These are phyloP conservation scores for Penicillium oxalicum DNA, from an alignment of 2,329 filamentous ascomycete species.

Conservation along the genomic window DNA sequence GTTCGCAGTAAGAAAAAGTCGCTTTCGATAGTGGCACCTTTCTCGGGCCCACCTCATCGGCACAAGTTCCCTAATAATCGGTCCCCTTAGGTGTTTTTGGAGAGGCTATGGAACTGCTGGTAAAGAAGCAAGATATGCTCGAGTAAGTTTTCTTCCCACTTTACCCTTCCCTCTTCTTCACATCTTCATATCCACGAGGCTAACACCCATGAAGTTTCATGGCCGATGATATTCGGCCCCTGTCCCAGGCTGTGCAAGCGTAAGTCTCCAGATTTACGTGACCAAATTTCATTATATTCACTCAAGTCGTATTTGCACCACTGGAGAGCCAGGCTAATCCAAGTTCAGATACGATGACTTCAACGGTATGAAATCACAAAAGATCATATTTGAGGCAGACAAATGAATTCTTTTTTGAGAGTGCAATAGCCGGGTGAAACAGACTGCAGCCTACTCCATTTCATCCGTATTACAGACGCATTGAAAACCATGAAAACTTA, in stretches of 20 bases:
- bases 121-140: slow-evolving; percentile 58
- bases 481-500: no score
- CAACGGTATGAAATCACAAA: slow-evolving; percentile 61
- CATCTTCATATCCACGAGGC: neutral
- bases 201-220: slow-evolving; percentile 54
- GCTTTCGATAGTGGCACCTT: neutral
- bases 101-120: slow-evolving; percentile 57
- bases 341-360: slow-evolving; percentile 56
- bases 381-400: slow-evolving; percentile 57
- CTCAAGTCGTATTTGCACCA: neutral
- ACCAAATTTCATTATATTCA: no score
- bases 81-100: slow-evolving; percentile 48
- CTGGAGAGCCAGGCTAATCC: neutral
- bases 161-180: neutral
- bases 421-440: neutral
- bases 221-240: slow-evolving; percentile 65
- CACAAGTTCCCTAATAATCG: neutral
- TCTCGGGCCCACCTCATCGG: no score
- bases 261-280: slow-evolving; percentile 8
- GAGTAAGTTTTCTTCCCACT: slow-evolving; percentile 44
- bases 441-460: no score
- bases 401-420: slow-evolving; percentile 25
- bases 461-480: no score
- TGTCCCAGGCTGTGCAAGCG: slow-evolving; percentile 56
- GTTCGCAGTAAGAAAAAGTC: slow-evolving; percentile 40